A percentile compares a stretch with the other conserved stretches of the same genome.
Conservation (phyloP, 257 asterid species). For the Plantago ovata region DNA sequence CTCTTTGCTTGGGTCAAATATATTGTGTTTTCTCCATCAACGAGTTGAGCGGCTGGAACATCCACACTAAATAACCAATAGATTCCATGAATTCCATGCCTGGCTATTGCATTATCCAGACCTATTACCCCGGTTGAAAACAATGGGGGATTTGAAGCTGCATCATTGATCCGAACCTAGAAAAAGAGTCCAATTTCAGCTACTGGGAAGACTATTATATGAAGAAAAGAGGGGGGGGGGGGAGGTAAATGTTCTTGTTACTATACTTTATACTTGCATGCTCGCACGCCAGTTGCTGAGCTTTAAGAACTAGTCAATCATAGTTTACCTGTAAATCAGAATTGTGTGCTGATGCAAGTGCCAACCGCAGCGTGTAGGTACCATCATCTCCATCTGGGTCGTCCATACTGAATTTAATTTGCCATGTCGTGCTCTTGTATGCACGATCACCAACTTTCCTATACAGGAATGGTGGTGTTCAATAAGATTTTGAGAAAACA, state of each 20-base stretch:
- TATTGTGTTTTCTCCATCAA: conserved; percentile 37
- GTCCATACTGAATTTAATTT: conserved; percentile 43
- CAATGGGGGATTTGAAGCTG: conserved; percentile 37
- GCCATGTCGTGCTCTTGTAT: conserved; percentile 64
- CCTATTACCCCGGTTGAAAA: conserved; percentile 60
- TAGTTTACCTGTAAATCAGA: conserved; percentile 53
- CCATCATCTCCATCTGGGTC: conserved; percentile 26
- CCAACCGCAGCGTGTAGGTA: conserved; percentile 52
- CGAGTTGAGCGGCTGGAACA: conserved; percentile 29
- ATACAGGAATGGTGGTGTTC: conserved; percentile 12
- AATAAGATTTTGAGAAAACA: neutral
- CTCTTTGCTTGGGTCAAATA: conserved; percentile 53
- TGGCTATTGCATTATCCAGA: conserved; percentile 62
- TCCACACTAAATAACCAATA: conserved; percentile 52
- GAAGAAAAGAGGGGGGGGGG: neutral
- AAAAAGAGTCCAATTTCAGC: neutral
- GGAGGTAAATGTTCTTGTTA: neutral
- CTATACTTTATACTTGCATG: too few relatives aligned
- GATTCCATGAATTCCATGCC: conserved; percentile 81
- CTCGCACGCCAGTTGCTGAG: neutral
- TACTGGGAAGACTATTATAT: too few relatives aligned
- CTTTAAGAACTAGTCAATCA: neutral
- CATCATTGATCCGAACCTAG: conserved; percentile 60
- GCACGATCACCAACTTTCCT: conserved; percentile 43
- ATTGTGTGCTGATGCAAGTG: conserved; percentile 62